Evolutionary conservation across 2,329 filamentous ascomycete species (phyloP).

Genomic region (Calycina marina): DNA sequence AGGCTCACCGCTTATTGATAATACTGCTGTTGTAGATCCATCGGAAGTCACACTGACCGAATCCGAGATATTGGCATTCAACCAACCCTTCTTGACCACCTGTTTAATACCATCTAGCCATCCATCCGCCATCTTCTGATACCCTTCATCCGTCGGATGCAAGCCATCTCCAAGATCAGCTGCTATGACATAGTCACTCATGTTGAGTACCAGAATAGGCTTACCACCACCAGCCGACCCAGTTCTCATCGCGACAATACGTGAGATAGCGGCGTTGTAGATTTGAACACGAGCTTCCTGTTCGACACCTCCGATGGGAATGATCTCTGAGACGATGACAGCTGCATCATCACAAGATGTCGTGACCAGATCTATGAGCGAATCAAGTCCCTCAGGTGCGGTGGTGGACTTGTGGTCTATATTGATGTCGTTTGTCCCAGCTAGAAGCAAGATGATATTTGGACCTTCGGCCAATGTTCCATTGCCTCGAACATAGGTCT

Average conservation of each 20-base stretch:
- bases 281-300: neutral
- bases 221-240: neutral
- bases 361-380: constrained; percentile 22
- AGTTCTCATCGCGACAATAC: constrained; percentile 5
- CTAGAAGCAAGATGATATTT: constrained; percentile 22
- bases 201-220: constrained; percentile 6
- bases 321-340: constrained; percentile 25
- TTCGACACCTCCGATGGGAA: constrained; percentile 6
- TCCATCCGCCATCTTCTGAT: constrained; percentile 8
- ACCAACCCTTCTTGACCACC: constrained; percentile 2
- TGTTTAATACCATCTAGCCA: constrained; percentile 7
- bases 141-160: constrained; percentile 13
- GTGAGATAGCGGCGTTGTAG: constrained; percentile 11
- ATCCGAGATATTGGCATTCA: constrained; percentile 1
- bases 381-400: constrained; percentile 23
- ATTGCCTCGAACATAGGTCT: constrained; percentile 5
- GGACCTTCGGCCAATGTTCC: constrained; percentile 13
- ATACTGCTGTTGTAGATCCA: too few relatives aligned
- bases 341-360: constrained; percentile 20
- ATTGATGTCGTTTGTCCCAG: constrained; percentile 24
- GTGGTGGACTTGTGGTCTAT: constrained; percentile 11
- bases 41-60: too few relatives aligned
- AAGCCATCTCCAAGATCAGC: constrained; percentile 7
- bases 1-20: too few relatives aligned
- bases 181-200: constrained; percentile 5